Conservation (phyloP, 1,139 yeast genomes). For the Pichia sp. region DNA sequence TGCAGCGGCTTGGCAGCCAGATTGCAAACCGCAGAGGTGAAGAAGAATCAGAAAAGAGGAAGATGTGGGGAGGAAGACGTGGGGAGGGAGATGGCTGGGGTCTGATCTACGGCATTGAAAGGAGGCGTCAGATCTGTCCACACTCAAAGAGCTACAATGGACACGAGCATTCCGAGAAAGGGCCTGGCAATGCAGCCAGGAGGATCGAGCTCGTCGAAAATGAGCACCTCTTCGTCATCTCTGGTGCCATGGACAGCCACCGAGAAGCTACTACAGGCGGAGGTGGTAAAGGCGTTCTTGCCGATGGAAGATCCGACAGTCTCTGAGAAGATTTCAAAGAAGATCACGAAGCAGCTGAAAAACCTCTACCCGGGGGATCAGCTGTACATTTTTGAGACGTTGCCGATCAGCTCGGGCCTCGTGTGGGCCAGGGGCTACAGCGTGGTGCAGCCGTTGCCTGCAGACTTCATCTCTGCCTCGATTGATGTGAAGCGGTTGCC, state of each 20-base stretch:
- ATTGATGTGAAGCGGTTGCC: constrained; percentile 62
- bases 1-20: background rate
- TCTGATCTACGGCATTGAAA: no score
- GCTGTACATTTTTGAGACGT: constrained; percentile 69
- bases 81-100: background rate
- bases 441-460: constrained; percentile 59
- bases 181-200: constrained; percentile 2
- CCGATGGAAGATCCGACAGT: constrained; percentile 39
- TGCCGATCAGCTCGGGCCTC: constrained; percentile 18
- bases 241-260: constrained; percentile 14
- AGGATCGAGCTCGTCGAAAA: constrained; percentile 2
- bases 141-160: background rate
- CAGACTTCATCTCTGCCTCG: constrained; percentile 60
- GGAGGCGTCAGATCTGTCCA: background rate
- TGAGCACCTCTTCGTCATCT: background rate
- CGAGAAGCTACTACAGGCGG: constrained; percentile 15
- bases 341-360: constrained; percentile 34
- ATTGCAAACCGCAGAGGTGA: no score
- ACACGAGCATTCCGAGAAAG: background rate
- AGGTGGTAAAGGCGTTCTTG: constrained; percentile 52
- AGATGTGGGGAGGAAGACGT: no score
- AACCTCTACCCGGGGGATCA: constrained; percentile 79
- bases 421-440: constrained; percentile 79
- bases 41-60: no score
- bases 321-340: constrained; percentile 14